These are phyloP conservation scores for Hemisphaericaspora lyxosophila DNA, from an alignment of 1,139 yeast genomes.

Conservation along the genomic window DNA sequence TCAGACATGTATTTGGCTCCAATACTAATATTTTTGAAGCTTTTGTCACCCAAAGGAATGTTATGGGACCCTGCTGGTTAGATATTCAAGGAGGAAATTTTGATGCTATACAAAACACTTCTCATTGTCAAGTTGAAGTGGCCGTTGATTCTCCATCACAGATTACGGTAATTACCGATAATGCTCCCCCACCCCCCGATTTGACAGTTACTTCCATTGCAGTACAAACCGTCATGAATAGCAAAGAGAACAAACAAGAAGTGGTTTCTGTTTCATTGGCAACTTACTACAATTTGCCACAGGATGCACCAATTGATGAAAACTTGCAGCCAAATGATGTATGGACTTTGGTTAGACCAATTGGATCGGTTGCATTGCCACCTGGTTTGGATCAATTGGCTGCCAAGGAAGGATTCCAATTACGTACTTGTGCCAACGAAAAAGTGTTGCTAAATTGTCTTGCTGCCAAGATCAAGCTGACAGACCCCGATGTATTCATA, in stretches of 20 bases:
- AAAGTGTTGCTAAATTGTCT: conserved; percentile 70
- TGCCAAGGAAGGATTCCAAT: conserved; percentile 44
- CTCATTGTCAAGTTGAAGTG: conserved; percentile 82
- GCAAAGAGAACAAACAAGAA: conserved; percentile 75
- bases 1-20: conserved; percentile 78
- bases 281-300: conserved; percentile 62
- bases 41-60: conserved; percentile 75
- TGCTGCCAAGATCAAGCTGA: conserved; percentile 64
- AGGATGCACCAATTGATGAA: conserved; percentile 68
- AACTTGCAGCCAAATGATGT: conserved; percentile 54
- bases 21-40: conserved; percentile 76
- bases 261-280: conserved; percentile 81
- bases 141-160: conserved; percentile 51
- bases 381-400: conserved; percentile 68
- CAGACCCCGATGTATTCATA: conserved; percentile 87
- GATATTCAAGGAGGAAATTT: conserved; percentile 68
- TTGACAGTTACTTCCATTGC: conserved; percentile 74
- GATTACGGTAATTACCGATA: conserved; percentile 52
- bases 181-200: conserved; percentile 52
- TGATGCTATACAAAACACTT: conserved; percentile 56
- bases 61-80: conserved; percentile 99
- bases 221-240: conserved; percentile 76
- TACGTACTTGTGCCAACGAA: conserved; percentile 70
- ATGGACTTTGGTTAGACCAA: conserved; percentile 76
- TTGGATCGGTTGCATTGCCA: conserved; percentile 61